phyloP scores from a whole-genome alignment of 2,329 filamentous ascomycete species.

The Colletotrichum cuscutae region DNA sequence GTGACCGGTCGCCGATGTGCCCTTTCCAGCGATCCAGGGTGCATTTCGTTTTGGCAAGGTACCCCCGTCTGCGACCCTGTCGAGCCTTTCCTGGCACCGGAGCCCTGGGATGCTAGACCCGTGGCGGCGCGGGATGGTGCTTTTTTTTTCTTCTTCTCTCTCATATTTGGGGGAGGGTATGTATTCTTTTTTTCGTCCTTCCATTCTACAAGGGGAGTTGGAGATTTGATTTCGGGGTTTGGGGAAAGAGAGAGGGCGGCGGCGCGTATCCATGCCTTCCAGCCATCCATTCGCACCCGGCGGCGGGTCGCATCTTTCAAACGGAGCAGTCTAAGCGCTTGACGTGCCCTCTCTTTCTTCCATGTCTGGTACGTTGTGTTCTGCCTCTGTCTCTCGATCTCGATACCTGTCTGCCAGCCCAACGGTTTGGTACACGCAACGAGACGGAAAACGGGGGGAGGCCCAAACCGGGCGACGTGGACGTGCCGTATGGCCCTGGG shows the following conservation, averaged over 20 bases:
- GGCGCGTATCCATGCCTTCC: background rate
- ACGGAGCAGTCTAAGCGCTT: constrained; percentile 2
- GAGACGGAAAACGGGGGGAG: background rate
- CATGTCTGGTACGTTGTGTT: background rate
- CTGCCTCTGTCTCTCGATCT: background rate
- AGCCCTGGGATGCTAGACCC: constrained; percentile 17
- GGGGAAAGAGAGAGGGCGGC: background rate
- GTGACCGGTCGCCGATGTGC: constrained; percentile 29
- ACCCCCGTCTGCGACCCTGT: constrained; percentile 6
- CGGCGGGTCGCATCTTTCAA: background rate
- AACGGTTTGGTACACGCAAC: background rate
- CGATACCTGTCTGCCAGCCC: background rate
- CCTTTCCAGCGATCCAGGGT: background rate
- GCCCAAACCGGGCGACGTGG: background rate
- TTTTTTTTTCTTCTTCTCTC: background rate
- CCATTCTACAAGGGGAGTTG: background rate
- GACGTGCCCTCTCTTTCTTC: background rate
- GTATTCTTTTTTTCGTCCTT: background rate
- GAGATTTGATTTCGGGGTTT: background rate
- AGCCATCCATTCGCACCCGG: background rate
- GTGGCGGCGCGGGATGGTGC: constrained; percentile 13
- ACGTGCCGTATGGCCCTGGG: background rate
- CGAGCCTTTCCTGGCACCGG: constrained; percentile 5
- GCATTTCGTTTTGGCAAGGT: background rate
- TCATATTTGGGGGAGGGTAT: background rate